Base-by-base conservation (phyloP, 495 filamentous ascomycete species). In the Penicillium maclennaniae region DNA sequence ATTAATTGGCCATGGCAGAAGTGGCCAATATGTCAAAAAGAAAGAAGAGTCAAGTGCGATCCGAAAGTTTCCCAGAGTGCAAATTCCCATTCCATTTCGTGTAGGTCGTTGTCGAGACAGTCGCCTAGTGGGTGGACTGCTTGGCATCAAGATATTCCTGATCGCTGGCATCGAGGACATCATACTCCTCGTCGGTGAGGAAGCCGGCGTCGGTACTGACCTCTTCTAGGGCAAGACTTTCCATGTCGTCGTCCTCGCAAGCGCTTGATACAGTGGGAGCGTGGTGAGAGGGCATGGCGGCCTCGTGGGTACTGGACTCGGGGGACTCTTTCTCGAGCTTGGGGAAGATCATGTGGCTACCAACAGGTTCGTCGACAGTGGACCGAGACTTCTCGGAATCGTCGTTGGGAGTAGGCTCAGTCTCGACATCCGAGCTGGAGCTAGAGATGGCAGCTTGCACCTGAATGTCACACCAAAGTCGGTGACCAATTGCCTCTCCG, bases 141-240 rank as follows among this genome's bases (percentile, higher is more conserved):
- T 69, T 66, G 17, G 69, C 73, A 34, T 73, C 78, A 51, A 86
- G 66, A 53, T 80, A 87, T 67, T 98, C 93, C 63, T 96, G 91
- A 55, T 97, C 95, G 53, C 89, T 95, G 20, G 91, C 95, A 73
- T 95, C 89, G 25, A 97, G 85, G 55, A 97, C 87, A 57, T 98
- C 93, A 61, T 96, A 98, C 73, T 98, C 93, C 61, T 97, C 93
- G 58, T 98, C 93, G 12, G 95, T 97, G 71, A 95, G 69, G 78
- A 95, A 96, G 7, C 84, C 87, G 46, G 74, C 70, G n/a, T 77
- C 74, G 9, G 76, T 75, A 16, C 71, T 77, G 12, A 81, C 79
- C 40, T 88, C 88, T 19, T 77, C 77, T 20, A 83, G 60, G 65
- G 85, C 87, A 42, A 81, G 59, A 59, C 76, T 82, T 61, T 89